Conservation (phyloP, 1,284 basidiomycete species). For the Moesziomyces antarcticus region DNA sequence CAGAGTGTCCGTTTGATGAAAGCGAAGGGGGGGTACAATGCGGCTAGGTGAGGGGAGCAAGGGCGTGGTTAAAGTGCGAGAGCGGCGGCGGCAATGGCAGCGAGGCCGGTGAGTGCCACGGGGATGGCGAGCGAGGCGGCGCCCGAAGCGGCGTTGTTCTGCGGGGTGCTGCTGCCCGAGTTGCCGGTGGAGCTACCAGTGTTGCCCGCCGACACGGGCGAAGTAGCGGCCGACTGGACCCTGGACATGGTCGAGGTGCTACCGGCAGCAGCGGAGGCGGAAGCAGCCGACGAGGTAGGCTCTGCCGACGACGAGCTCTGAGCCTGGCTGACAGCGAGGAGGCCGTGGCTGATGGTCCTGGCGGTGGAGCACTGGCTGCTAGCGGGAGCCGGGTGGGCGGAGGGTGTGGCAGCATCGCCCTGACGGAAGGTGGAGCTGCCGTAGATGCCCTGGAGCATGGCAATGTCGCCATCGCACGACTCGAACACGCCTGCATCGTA, state of each 20-base stretch:
- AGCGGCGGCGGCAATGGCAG: slow-evolving; percentile 27
- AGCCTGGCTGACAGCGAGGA: slow-evolving; percentile 11
- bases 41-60: neutral
- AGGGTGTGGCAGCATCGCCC: slow-evolving; percentile 43
- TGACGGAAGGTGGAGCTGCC: slow-evolving; percentile 57
- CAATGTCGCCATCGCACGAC: slow-evolving; percentile 57
- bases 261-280: neutral
- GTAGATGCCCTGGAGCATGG: slow-evolving; percentile 58
- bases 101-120: slow-evolving; percentile 18
- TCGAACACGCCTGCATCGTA: slow-evolving; percentile 56
- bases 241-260: slow-evolving; percentile 18
- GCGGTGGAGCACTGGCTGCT: slow-evolving; percentile 33
- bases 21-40: slow-evolving; percentile 7
- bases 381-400: slow-evolving; percentile 41
- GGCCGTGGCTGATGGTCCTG: slow-evolving; percentile 30
- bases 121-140: slow-evolving; percentile 19
- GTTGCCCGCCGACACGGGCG: slow-evolving; percentile 2
- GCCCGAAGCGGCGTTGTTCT: slow-evolving; percentile 27
- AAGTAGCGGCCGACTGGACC: slow-evolving; percentile 2
- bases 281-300: neutral
- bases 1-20: slow-evolving; percentile 37
- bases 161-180: slow-evolving; percentile 12
- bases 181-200: neutral
- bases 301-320: slow-evolving; percentile 10
- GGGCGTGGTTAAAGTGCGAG: slow-evolving; percentile 12